Percentiles rank a stretch among this genome's conserved stretches.
Evolutionary conservation across 345 rosid genomes (phyloP).

Genomic region (Cochlearia excelsa): DNA sequence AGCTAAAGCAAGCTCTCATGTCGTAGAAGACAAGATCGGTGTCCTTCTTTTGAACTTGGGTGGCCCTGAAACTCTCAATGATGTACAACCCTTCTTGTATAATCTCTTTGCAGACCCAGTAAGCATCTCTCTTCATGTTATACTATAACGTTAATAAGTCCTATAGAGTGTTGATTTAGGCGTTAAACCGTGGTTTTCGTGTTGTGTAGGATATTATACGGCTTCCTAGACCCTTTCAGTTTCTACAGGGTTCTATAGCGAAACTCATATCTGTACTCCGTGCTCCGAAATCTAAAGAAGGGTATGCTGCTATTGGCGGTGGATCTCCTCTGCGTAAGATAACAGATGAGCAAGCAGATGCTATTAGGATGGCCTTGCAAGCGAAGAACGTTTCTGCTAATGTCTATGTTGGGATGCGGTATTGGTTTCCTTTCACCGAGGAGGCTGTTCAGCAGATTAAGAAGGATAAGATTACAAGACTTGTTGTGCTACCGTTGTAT

Average conservation of each 20-base stretch:
- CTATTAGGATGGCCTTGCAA: slow-evolving; percentile 57
- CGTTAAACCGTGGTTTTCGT: background rate
- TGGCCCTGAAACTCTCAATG: slow-evolving; percentile 80
- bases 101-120: slow-evolving; percentile 96
- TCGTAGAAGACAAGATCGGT: slow-evolving; percentile 64
- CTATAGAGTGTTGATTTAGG: too few species aligned
- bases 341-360: slow-evolving; percentile 87
- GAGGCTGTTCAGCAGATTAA: slow-evolving; percentile 86
- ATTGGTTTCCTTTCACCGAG: slow-evolving; percentile 92
- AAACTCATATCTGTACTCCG: slow-evolving; percentile 73
- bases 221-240: slow-evolving; percentile 79
- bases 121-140: slow-evolving; percentile 20
- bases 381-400: slow-evolving; percentile 56
- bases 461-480: slow-evolving; percentile 73
- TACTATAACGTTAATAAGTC: too few species aligned
- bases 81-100: slow-evolving; percentile 83
- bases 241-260: slow-evolving; percentile 78
- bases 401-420: slow-evolving; percentile 87
- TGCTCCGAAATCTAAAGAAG: slow-evolving; percentile 91
- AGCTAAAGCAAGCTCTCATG: slow-evolving; percentile 34
- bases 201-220: slow-evolving; percentile 73
- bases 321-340: slow-evolving; percentile 86
- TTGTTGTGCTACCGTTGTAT: slow-evolving; percentile 92
- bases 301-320: slow-evolving; percentile 97
- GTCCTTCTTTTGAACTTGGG: slow-evolving; percentile 86